Base-by-base conservation (phyloP, 2,329 filamentous ascomycete species). In the Fusarium cicatricum region DNA sequence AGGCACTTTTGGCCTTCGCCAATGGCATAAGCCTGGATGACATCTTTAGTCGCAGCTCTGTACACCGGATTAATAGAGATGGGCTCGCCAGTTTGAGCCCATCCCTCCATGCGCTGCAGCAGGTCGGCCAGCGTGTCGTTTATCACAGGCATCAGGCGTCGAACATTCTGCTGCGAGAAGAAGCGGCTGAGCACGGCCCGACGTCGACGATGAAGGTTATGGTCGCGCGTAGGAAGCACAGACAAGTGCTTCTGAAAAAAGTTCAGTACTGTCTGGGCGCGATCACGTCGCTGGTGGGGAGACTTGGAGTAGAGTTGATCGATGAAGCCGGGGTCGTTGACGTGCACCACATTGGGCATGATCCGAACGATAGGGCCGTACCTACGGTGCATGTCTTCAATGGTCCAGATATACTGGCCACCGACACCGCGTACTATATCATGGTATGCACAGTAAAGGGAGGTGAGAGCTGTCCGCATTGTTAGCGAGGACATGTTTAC, bases 361-460 rank as follows among this genome's bases (percentile, higher is more conserved):
- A 68, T 72, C 9, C 71, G 65, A 9, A 72, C 58, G 16, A 73
- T 69, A 5, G 70, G 68, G 4, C 70, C 70, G 61, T 79, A 79
- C 33, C 70, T 65, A 12, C 68, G 60, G 59, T 79, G 77, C 38
- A 78, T 69, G 3, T 64, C 62, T 11, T 51, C 36, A 5, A 62
- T 43, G 3, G 38, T 43, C 45, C 46, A 59, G 6, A 59, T 41
- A 14, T 59, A 59, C 32, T 59, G 55, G 2, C 55, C 55, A 17
- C 55, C 51, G 2, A 51, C 55, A 17, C 55, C 51, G 14, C 42
- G 37, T 5, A 59, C 31, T 6, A 59, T 38, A 23, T 59, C 55
- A 28, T 59, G 31, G 31, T 59, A 59, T 16, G 36, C 51, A 6
- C 39, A 44, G 34, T 59, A 59, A 38, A 42, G 47, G 2, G 51